phyloP scores from a whole-genome alignment of 768 basidiomycete species.

The Tricholoma furcatifolium region DNA sequence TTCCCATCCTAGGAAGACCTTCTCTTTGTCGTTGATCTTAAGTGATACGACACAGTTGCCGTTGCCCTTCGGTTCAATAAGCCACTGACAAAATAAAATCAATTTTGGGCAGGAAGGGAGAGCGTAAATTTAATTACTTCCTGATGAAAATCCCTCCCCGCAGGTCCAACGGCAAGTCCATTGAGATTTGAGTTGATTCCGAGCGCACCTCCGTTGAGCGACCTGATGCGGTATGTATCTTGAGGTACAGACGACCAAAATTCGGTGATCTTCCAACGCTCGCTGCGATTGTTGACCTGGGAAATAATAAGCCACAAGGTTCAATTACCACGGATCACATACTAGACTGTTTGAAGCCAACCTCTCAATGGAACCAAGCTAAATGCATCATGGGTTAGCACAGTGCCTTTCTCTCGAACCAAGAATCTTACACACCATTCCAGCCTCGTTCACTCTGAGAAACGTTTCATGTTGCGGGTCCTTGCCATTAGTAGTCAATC shows the following conservation, averaged over 20 bases:
- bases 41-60: conserved; percentile 6
- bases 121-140: background rate
- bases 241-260: conserved; percentile 7
- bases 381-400: background rate
- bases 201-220: conserved; percentile 4
- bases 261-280: conserved; percentile 7
- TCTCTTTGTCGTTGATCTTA: background rate
- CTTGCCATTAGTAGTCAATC: background rate
- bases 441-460: conserved; percentile 1
- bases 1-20: conserved; percentile 2
- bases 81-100: background rate
- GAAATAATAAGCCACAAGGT: too few species aligned
- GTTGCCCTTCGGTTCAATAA: conserved; percentile 5
- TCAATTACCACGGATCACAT: background rate
- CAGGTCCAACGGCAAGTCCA: background rate
- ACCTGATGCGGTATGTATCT: conserved; percentile 5
- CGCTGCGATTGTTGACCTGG: too few species aligned
- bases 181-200: background rate
- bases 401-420: too few species aligned
- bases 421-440: conserved; percentile 4
- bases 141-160: conserved; percentile 7
- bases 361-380: background rate
- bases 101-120: background rate
- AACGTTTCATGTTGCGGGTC: background rate
- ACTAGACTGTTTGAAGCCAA: background rate